A percentile compares a stretch with the other conserved stretches of the same genome.
Evolutionary conservation across 768 basidiomycete genomes (phyloP).

Genomic region (Sistotremastrum niveocremeum): DNA sequence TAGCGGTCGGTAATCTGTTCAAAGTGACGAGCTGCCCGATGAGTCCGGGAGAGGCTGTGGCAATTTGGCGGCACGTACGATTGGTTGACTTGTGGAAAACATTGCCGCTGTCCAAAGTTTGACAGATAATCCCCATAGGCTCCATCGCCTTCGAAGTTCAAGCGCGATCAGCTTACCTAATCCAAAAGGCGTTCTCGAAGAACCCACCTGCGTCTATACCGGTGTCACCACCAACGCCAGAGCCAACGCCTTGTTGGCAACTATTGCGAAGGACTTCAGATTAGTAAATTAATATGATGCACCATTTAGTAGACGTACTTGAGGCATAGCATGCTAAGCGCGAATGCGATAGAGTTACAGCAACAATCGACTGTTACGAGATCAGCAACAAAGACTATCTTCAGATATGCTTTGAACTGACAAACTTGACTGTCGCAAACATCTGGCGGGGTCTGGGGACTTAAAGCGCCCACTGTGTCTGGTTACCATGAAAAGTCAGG

Average conservation of each 20-base stretch:
- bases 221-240: neutral
- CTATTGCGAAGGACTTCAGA: neutral
- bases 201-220: too few species aligned
- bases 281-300: neutral
- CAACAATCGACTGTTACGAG: slow-evolving; percentile 6
- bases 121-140: slow-evolving; percentile 10
- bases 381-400: too few species aligned
- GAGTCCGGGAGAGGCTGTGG: too few species aligned
- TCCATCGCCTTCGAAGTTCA: slow-evolving; percentile 7
- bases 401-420: too few species aligned
- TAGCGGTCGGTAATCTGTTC: slow-evolving; percentile 6
- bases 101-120: neutral
- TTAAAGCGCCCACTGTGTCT: too few species aligned
- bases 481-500: too few species aligned
- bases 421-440: too few species aligned
- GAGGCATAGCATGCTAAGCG: slow-evolving; percentile 14
- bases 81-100: slow-evolving; percentile 1
- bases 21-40: neutral
- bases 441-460: too few species aligned
- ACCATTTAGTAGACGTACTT: slow-evolving; percentile 7
- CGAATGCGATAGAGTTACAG: slow-evolving; percentile 13
- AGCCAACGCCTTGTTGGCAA: slow-evolving; percentile 11
- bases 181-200: too few species aligned
- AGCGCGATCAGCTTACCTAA: neutral
- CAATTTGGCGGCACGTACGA: too few species aligned